Percentiles rank a stretch among this genome's conserved stretches.
Evolutionary conservation across 495 filamentous ascomycete species (phyloP).

Genomic region (Penicillium angulare): DNA sequence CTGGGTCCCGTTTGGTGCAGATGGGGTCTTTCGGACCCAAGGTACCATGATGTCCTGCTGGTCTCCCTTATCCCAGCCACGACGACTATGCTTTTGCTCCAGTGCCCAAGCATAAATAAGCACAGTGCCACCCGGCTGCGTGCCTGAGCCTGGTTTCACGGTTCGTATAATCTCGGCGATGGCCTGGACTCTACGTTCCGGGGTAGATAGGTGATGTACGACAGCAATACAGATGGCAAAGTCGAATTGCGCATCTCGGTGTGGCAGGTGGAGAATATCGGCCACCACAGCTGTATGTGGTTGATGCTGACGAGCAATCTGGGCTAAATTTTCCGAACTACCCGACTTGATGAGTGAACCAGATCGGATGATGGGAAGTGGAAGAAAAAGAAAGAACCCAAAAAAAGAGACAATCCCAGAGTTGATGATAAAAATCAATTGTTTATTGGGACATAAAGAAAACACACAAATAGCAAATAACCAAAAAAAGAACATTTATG

Average conservation of each 20-base stretch:
- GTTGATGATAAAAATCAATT: not conserved
- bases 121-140: constrained; percentile 55
- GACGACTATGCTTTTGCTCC: constrained; percentile 83
- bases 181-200: constrained; percentile 67
- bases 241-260: constrained; percentile 68
- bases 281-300: constrained; percentile 65
- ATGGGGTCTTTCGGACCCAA: constrained; percentile 68
- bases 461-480: not conserved
- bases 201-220: constrained; percentile 90
- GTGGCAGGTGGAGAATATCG: constrained; percentile 69
- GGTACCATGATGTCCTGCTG: constrained; percentile 95
- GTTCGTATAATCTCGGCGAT: constrained; percentile 69
- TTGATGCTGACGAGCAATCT: constrained; percentile 66
- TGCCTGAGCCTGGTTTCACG: constrained; percentile 45
- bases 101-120: constrained; percentile 96
- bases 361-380: too few species aligned
- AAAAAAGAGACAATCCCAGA: constrained; percentile 1
- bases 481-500: too few species aligned
- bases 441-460: too few species aligned
- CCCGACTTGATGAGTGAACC: constrained; percentile 15
- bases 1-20: constrained; percentile 24
- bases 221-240: constrained; percentile 96
- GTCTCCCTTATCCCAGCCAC: constrained; percentile 87
- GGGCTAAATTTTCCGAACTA: constrained; percentile 69
- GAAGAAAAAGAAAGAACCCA: not conserved